Evolutionary conservation across 805 yeast genomes (phyloP), one percentile per base, ranked within the genome.

Genomic region (Middelhovenomyces tepae): DNA sequence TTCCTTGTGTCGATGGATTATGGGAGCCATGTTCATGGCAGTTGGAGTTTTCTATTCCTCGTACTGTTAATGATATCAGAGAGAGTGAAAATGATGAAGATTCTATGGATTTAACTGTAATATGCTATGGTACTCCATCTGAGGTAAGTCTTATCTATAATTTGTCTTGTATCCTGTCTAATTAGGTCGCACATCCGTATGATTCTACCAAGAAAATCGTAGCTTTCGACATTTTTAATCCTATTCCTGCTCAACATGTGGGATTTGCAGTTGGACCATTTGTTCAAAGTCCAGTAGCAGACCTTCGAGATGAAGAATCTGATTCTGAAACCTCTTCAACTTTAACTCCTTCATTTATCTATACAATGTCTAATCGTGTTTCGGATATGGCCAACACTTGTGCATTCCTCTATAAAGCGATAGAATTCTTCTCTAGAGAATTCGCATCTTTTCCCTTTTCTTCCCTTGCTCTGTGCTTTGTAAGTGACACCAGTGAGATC

Each of bases 191-290:
- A 0, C 95, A 86, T 48, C 77, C 86, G 0, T 63, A 73, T 4
- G 94, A 86, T 53, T 53, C 71, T 22, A 66, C 79, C 3, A 84
- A 84, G 50, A 89, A 86, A 46, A 65, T 78, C 1, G 85, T 73
- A 31, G 66, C 75, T 14, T 89, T 77, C 65, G 74, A 78, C 10
- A 61, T 83, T 6, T 78, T 77, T 50, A 82, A 78, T 35, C 95
- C 97, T 1, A 80, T 85, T 1, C 78, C 94, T 22, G 84, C 98
- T 1, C 96, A 87, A 45, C 96, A 89, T 55, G 66, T 91, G 14
- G 97, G 97, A 0, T 91, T 94, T 78, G 87, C 94, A 0, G 72
- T 86, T 3, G 98, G 97, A 0, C 78, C 94, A 2, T 91, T 89
- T 53, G 76, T 77, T 26, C 71, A 71, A 34, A 60, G 75, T 2